Conservation (phyloP, 1,284 basidiomycete genomes). For the Phenoliferia sp. region DNA sequence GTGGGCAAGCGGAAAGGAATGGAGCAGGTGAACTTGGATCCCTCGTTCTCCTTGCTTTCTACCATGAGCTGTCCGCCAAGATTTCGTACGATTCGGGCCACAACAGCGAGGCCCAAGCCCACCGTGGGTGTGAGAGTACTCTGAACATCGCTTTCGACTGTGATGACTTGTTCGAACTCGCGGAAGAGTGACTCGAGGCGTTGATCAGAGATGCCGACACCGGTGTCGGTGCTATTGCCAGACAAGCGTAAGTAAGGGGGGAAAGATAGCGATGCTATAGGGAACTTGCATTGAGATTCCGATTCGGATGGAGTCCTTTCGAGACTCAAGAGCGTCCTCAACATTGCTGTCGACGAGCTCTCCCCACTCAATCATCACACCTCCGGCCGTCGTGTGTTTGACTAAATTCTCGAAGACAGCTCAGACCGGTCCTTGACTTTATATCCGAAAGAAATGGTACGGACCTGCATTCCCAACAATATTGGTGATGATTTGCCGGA, state of each 20-base stretch:
- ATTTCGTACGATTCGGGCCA: slow-evolving; percentile 44
- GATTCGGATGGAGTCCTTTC: slow-evolving; percentile 53
- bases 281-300: slow-evolving; percentile 33
- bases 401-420: slow-evolving; percentile 42
- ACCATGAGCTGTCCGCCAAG: slow-evolving; percentile 45
- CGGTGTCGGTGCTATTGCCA: slow-evolving; percentile 13
- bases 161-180: slow-evolving; percentile 79
- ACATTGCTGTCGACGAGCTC: slow-evolving; percentile 23
- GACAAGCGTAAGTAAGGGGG: background rate
- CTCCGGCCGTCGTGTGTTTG: slow-evolving; percentile 65
- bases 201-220: slow-evolving; percentile 60
- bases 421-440: background rate
- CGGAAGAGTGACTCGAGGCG: slow-evolving; percentile 79
- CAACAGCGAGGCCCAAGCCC: slow-evolving; percentile 40
- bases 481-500: slow-evolving; percentile 56
- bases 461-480: slow-evolving; percentile 65
- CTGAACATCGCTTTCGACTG: slow-evolving; percentile 28
- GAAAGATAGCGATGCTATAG: background rate
- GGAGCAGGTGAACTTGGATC: background rate
- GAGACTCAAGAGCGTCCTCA: slow-evolving; percentile 1
- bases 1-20: background rate
- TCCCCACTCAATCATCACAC: slow-evolving; percentile 36
- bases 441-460: background rate
- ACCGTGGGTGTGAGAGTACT: slow-evolving; percentile 6
- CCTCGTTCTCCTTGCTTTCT: slow-evolving; percentile 37